Percentiles rank a stretch among this genome's conserved stretches.
These are phyloP conservation scores for Talaromyces stipitatus DNA, from an alignment of 495 filamentous ascomycete genomes.

Conservation along the genomic window DNA sequence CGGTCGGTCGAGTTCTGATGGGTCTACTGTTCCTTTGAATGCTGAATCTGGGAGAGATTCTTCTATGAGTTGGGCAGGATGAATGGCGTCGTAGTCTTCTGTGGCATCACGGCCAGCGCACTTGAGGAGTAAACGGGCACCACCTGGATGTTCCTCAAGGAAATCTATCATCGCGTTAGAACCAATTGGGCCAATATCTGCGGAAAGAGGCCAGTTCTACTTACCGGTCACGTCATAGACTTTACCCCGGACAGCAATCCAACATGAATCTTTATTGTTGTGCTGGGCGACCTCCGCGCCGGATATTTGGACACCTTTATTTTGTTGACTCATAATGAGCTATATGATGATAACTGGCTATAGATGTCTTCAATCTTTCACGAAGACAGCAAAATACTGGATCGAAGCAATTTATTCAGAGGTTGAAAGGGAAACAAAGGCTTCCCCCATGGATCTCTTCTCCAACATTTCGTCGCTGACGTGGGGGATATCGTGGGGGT, in stretches of 20 bases:
- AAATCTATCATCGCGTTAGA: conserved; percentile 17
- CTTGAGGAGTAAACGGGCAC: conserved; percentile 69
- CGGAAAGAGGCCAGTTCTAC: conserved; percentile 46
- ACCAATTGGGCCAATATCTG: conserved; percentile 5
- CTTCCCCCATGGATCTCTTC: too few relatives aligned
- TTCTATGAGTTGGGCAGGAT: conserved; percentile 51
- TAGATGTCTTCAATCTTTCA: neutral
- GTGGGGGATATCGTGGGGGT: too few relatives aligned
- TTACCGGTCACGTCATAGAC: conserved; percentile 77
- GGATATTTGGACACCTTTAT: conserved; percentile 1
- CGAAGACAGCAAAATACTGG: neutral
- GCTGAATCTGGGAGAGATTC: conserved; percentile 16
- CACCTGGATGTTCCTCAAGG: conserved; percentile 64
- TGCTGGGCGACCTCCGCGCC: conserved; percentile 63
- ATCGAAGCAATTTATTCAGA: too few relatives aligned
- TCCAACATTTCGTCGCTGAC: too few relatives aligned
- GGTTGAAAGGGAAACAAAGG: too few relatives aligned
- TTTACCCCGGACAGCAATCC: conserved; percentile 68
- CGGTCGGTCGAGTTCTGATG: neutral
- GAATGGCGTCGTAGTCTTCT: conserved; percentile 73
- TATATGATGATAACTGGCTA: neutral
- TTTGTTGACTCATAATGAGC: neutral
- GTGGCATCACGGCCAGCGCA: conserved; percentile 86
- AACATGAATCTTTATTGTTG: conserved; percentile 60
- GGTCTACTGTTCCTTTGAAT: conserved; percentile 16